These are phyloP conservation scores for Globisporangium perplexum DNA, from an alignment of 352 stramenopile genomes.

Conservation along the genomic window DNA sequence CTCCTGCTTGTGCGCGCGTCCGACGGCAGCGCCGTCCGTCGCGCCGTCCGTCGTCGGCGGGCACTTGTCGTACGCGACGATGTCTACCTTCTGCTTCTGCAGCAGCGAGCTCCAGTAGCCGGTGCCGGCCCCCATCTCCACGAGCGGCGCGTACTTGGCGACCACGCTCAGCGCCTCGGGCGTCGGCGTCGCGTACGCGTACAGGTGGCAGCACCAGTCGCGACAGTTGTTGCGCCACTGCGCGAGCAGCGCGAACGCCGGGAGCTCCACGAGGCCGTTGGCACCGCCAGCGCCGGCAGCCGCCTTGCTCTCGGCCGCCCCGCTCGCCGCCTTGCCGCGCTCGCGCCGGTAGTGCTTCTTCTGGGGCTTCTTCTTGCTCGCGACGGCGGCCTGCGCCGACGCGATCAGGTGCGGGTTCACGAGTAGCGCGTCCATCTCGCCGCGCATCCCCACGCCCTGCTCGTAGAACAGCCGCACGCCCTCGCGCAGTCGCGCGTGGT, in stretches of 20 bases:
- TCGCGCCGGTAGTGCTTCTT: slow-evolving; percentile 61
- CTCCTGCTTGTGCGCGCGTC: slow-evolving; percentile 15
- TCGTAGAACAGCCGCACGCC: slow-evolving; percentile 78
- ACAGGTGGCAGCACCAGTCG: slow-evolving; percentile 73
- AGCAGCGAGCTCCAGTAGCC: slow-evolving; percentile 87
- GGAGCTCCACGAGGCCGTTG: slow-evolving; percentile 36
- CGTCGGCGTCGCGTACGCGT: slow-evolving; percentile 65
- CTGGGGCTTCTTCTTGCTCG: slow-evolving; percentile 55
- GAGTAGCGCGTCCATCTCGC: slow-evolving; percentile 74
- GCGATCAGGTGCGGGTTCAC: slow-evolving; percentile 23
- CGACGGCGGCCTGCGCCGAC: slow-evolving; percentile 12
- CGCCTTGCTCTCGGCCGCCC: not conserved
- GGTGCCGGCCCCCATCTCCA: slow-evolving; percentile 87
- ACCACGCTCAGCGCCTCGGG: slow-evolving; percentile 41
- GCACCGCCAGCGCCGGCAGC: slow-evolving; percentile 6
- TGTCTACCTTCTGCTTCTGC: slow-evolving; percentile 57
- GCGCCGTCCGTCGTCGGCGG: slow-evolving; percentile 24
- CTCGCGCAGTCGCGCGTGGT: slow-evolving; percentile 54
- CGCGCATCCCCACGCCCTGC: slow-evolving; percentile 62
- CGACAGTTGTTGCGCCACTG: slow-evolving; percentile 78
- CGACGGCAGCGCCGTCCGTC: slow-evolving; percentile 2
- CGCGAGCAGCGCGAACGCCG: slow-evolving; percentile 54
- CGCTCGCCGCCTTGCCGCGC: slow-evolving; percentile 14
- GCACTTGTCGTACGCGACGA: slow-evolving; percentile 63
- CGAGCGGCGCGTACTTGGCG: slow-evolving; percentile 51